Evolutionary conservation across 345 rosid species (phyloP), one percentile per base, ranked within the genome.

Genomic region (Cardiospermum halicacabum): DNA sequence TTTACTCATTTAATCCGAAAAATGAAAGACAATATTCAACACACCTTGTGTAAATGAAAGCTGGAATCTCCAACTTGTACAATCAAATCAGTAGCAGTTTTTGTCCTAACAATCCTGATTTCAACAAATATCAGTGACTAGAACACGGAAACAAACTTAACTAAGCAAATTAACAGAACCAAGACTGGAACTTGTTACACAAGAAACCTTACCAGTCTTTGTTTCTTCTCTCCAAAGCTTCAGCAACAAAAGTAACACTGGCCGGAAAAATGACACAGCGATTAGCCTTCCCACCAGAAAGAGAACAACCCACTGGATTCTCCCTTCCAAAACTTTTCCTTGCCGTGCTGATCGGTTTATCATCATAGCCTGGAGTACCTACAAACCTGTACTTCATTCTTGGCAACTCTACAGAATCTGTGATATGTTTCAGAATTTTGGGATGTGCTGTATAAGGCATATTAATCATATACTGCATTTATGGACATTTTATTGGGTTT

Each of bases 41-140:
- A 36, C 28, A 83, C 87, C 87, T 86, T 82, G 69, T 86, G 88
- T 53, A 83, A 64, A 53, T 80, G 81, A 72, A 86, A 86, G 75
- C 70, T 63, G 34, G 61, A 80, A 65, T 71, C 81, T 54, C 78
- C 89, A 62, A 86, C 48, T 67, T 74, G 72, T 50, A 86, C 62
- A 37, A 60, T 78, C 65, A 86, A 69, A 73, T 86, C 89, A 66
- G 72, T 72, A 1, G 70, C 71, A 58, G 39, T 68, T 71, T 67
- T 70, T 16, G 81, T 53, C 36, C 37, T 64, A 60, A 80, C 70
- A 62, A 73, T 64, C 86, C 91, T 86, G 83, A 69, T 66, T 12
- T 10, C 22, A 27, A 37, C 12, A 15, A 66, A 26, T 25, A 13
- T n/a, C 15, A 69, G 24, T 36, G 32, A 59, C 43, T 11, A 39